Evolutionary conservation across 768 basidiomycete genomes (phyloP).

Genomic region (Podaxis pistillaris): DNA sequence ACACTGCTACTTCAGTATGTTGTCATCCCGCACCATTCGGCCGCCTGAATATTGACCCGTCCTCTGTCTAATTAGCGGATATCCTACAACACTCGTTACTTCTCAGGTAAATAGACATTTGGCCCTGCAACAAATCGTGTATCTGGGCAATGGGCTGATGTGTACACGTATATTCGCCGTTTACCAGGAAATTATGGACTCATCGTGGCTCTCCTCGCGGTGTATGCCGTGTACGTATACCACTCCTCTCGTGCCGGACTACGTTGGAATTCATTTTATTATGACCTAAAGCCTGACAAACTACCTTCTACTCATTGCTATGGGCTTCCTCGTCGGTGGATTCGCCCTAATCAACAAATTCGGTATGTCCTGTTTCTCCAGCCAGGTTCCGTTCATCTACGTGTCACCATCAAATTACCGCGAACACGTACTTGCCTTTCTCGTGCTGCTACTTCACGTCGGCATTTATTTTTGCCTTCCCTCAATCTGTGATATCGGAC

Average conservation of each 20-base stretch:
- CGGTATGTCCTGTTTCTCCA: constrained; percentile 48
- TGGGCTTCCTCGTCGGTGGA: constrained; percentile 88
- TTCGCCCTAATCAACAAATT: constrained; percentile 88
- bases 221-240: constrained; percentile 74
- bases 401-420: neutral
- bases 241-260: neutral
- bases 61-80: constrained; percentile 58
- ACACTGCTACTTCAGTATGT: constrained; percentile 73
- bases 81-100: constrained; percentile 92
- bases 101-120: constrained; percentile 52
- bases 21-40: neutral
- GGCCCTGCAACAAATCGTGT: neutral
- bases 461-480: neutral
- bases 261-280: neutral
- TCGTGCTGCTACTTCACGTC: neutral
- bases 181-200: constrained; percentile 81
- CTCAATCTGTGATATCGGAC: neutral
- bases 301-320: constrained; percentile 75
- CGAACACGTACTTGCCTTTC: constrained; percentile 6
- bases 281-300: constrained; percentile 68
- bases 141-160: neutral
- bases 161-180: constrained; percentile 4
- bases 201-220: constrained; percentile 71
- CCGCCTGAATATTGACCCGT: constrained; percentile 5
- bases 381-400: neutral